Base-by-base conservation (phyloP, 2,329 filamentous ascomycete species). In the Colletotrichum sp. region DNA sequence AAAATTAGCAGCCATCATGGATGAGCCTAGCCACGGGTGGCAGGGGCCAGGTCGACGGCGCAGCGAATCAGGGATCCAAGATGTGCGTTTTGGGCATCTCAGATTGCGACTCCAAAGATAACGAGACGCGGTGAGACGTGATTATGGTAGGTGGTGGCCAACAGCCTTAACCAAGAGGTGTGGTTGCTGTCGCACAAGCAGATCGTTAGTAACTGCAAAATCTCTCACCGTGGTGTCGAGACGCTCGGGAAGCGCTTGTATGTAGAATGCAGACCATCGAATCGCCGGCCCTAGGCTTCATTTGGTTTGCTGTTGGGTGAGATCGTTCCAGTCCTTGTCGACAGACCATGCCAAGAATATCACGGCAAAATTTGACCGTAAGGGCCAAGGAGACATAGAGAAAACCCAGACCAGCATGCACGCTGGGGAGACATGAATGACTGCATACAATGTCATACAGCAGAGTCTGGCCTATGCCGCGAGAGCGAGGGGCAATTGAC, bases 41-140 rank as follows among this genome's bases (percentile, higher is more conserved):
- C 71, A 76, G 57, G 74, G 74, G 13, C 65, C 65, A 69, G 28
- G 15, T 18, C 26, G 18, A 55, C 12, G 9, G 49, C 24, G 63
- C 59, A 68, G 70, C 55, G 69, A 76, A 76, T 69, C 69, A 69
- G 57, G 39, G 52, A 30, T 39, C 28, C 36, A 24, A 24, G 32
- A 59, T 24, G 44, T 66, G 62, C 49, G 49, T 49, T 52, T 76
- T 65, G 64, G 59, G 28, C 64, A 74, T 66, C 65, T 66, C 39
- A 36, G 71, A 69, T 70, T 70, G 74, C 59, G 64, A 65, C n/a
- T 65, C 34, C 28, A 69, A 26, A 70, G 65, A 76, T 70, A 76
- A 75, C 65, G 52, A 52, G 65, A 75, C 59, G 71, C 64, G 57
- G 64, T 55, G 69, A 68, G 52, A 34, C 63, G 26, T 69, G 69